Evolutionary conservation across 176 grass and related monocot genomes (phyloP).

Genomic region (Leersia perrieri): DNA sequence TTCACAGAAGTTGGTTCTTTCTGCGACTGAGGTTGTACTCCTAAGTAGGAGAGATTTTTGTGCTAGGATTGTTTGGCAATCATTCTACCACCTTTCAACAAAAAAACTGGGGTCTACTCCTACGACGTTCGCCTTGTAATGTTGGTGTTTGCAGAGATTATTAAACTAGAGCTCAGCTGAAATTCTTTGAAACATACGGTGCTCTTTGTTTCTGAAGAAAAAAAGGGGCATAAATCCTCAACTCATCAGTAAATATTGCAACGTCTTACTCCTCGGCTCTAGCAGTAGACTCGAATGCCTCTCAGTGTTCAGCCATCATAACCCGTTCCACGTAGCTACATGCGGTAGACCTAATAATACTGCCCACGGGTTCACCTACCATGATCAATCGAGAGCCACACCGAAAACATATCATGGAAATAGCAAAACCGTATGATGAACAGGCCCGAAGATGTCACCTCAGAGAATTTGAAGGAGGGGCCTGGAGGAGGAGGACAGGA

Average conservation of each 20-base stretch:
- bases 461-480: conserved; percentile 9
- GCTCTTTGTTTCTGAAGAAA: no score
- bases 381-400: background rate
- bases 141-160: no score
- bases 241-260: background rate
- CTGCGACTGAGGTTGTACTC: no score
- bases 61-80: no score
- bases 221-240: no score
- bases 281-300: background rate
- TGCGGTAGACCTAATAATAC: conserved; percentile 6
- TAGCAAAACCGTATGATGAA: conserved; percentile 13
- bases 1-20: no score
- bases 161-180: no score
- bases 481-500: conserved; percentile 11
- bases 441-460: conserved; percentile 22
- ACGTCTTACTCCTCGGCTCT: background rate
- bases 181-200: no score
- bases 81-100: no score
- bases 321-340: conserved; percentile 22
- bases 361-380: background rate
- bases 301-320: background rate
- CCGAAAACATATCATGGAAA: conserved; percentile 16
- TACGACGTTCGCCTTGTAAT: no score
- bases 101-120: no score
- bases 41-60: no score